A percentile compares a stretch with the other conserved stretches of the same genome.
phyloP scores from a whole-genome alignment of 108 stramenopile species.

The Cyclotella kingstonii region DNA sequence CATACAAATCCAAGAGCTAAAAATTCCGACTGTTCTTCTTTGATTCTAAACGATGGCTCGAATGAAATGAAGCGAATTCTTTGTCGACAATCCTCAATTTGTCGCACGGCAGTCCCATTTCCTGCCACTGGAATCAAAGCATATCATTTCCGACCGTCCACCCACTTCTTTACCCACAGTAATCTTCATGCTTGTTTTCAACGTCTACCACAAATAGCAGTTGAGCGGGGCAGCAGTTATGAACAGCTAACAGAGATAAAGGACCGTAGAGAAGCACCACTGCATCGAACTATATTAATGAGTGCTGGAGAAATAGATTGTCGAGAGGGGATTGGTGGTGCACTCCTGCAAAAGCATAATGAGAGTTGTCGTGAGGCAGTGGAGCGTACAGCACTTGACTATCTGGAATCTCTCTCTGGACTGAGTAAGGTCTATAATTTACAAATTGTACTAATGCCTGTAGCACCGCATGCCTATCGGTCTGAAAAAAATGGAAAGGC shows the following conservation, averaged over 20 bases:
- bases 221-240: not conserved
- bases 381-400: constrained; percentile 38
- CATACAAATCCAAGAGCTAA: too few species aligned
- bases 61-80: too few species aligned
- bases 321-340: constrained; percentile 60
- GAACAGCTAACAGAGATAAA: too few species aligned
- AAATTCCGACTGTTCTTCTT: too few species aligned
- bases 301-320: constrained; percentile 70
- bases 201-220: too few species aligned
- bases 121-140: constrained; percentile 60
- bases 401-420: constrained; percentile 29
- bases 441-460: constrained; percentile 51
- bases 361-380: constrained; percentile 41
- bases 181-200: constrained; percentile 31
- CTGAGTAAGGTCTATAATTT: constrained; percentile 21
- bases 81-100: not conserved
- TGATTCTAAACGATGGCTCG: too few species aligned
- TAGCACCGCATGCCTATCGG: constrained; percentile 54
- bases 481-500: constrained; percentile 49
- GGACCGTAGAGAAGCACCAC: too few species aligned
- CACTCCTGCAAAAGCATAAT: constrained; percentile 42
- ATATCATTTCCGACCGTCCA: constrained; percentile 45
- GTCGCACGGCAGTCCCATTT: constrained; percentile 42
- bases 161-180: constrained; percentile 53
- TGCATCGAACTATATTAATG: constrained; percentile 34